Conservation (phyloP, 768 basidiomycete genomes). For the Lactifluus pinguis region DNA sequence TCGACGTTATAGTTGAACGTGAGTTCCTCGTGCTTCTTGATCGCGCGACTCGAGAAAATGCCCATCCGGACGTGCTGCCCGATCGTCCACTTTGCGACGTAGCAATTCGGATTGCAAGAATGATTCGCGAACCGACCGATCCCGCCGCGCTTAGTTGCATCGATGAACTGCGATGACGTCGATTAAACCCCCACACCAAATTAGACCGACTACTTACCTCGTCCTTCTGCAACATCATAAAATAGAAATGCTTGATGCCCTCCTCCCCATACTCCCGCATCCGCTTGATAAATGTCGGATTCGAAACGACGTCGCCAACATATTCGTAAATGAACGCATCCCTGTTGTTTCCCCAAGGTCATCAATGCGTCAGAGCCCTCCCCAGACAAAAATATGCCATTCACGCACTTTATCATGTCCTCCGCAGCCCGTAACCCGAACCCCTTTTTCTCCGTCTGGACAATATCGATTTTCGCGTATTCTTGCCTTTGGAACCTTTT, state of each 20-base stretch:
- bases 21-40: slow-evolving; percentile 76
- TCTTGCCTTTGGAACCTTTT: slow-evolving; percentile 83
- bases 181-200: background rate
- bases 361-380: background rate
- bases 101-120: slow-evolving; percentile 95
- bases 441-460: slow-evolving; percentile 92
- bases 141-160: slow-evolving; percentile 94
- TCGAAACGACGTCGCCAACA: slow-evolving; percentile 90
- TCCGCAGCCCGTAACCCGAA: slow-evolving; percentile 78
- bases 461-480: slow-evolving; percentile 83
- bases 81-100: slow-evolving; percentile 97
- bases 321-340: slow-evolving; percentile 96
- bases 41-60: slow-evolving; percentile 83
- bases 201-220: slow-evolving; percentile 51
- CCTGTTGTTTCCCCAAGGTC: slow-evolving; percentile 32
- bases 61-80: slow-evolving; percentile 90
- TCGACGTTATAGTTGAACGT: slow-evolving; percentile 99
- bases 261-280: slow-evolving; percentile 92
- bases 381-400: background rate
- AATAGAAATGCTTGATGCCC: slow-evolving; percentile 95
- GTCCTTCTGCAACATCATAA: slow-evolving; percentile 99
- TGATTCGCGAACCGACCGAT: slow-evolving; percentile 98
- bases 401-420: slow-evolving; percentile 54
- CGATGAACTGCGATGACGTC: slow-evolving; percentile 65
- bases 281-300: slow-evolving; percentile 78